Percentiles rank a stretch among this genome's conserved stretches.
Conservation (phyloP, 73 alveolate species). For the Effrenium voratum region DNA sequence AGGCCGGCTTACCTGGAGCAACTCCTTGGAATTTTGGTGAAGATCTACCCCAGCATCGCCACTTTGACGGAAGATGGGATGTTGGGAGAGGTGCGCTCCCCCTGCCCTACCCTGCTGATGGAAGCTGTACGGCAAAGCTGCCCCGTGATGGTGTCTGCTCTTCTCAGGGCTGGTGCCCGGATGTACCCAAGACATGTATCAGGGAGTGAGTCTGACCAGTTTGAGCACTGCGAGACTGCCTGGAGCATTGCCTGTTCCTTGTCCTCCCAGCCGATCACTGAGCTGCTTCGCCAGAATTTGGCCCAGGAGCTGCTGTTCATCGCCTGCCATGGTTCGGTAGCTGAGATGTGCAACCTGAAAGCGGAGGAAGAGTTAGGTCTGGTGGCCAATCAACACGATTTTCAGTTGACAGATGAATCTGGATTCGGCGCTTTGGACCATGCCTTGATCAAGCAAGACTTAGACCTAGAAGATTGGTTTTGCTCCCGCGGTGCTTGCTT, state of each 20-base stretch:
- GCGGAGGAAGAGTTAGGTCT: not conserved
- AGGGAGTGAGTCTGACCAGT: not conserved
- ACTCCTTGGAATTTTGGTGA: constrained; percentile 46
- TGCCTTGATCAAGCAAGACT: constrained; percentile 15
- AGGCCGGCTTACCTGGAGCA: not conserved
- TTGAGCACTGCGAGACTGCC: constrained; percentile 22
- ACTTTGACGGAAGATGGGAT: constrained; percentile 23
- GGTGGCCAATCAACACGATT: constrained; percentile 18
- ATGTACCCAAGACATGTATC: constrained; percentile 26
- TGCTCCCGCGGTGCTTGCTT: constrained; percentile 59
- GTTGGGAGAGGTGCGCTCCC: not conserved
- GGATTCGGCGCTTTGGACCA: constrained; percentile 68
- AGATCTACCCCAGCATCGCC: constrained; percentile 27
- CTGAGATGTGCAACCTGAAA: constrained; percentile 6
- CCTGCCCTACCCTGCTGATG: constrained; percentile 1
- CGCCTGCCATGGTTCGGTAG: constrained; percentile 21
- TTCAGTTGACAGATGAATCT: constrained; percentile 49
- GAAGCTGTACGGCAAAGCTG: constrained; percentile 61
- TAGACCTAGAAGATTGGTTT: constrained; percentile 29
- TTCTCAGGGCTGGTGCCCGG: constrained; percentile 57
- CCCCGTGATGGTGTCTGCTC: constrained; percentile 11
- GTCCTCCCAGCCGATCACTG: not conserved
- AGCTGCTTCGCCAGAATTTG: constrained; percentile 7
- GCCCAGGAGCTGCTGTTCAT: constrained; percentile 39
- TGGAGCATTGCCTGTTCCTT: constrained; percentile 49